Base-by-base conservation (phyloP, 371 early-diverging fungal genomes). In the Apophysomyces elegans region DNA sequence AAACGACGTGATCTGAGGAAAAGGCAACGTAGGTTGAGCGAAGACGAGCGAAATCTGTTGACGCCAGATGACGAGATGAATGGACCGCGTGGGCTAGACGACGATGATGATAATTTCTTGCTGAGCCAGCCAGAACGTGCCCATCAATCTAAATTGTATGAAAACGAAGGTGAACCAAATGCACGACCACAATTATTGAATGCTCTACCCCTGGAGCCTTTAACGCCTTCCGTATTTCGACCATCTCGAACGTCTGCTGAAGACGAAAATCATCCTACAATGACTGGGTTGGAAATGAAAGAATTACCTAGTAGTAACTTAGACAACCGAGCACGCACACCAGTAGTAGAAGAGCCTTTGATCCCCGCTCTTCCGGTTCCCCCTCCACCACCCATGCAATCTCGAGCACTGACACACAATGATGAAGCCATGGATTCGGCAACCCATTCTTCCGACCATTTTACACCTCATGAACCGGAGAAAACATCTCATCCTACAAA, bases 1-100 rank as follows among this genome's bases (percentile, higher is more conserved):
- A 70, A 70, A 21, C 50, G 70, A 26, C 61, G 59, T 9, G 36
- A 63, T 21, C 39, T 66, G 37, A 50, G 63, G 21, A 59, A 63
- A 41, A 16, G 54, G 5, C 39, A 63, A 21, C 63, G 68, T 11
- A 26, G 64, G 3, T 16, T 63, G 36, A 59, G 59, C 16, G 68
- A 63, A 12, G 68, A 68, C 12, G 63, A 68, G 35, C 36, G 46
- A 18, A 56, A 63, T 14, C 50, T 56, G 41, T 44, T 64, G 46
- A 18, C 32, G 16, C 58, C 65, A 1, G 43, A 47, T 44, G 37
- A 58, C 13, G 65, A 59, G 16, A 36, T 36, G 13, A 36, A 58
- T 37, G 54, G 54, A 0, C 54, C 54, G 9, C n/a, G 54, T 21
- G 54, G 54, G 4, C 16, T 50, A 26, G 54, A 50, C 5, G 59